Evolutionary conservation across 1,139 yeast species (phyloP).

Genomic region (Hyphopichia burtonii): DNA sequence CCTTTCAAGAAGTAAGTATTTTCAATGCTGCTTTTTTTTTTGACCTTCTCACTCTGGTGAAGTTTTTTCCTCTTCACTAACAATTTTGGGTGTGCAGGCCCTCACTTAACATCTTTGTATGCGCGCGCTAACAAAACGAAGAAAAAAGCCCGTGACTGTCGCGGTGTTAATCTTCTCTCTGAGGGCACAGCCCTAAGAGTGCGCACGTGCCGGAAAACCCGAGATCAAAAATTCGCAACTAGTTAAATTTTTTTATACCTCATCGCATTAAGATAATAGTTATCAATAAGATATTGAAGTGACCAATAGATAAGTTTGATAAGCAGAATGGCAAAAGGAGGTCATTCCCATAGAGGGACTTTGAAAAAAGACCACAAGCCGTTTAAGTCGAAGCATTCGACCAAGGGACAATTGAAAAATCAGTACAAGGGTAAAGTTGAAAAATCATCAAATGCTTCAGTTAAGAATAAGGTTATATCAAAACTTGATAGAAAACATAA

Average conservation of each 20-base stretch:
- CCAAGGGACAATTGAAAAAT: slow-evolving; percentile 85
- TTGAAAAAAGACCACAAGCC: slow-evolving; percentile 83
- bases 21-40: neutral
- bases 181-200: neutral
- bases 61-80: slow-evolving; percentile 1
- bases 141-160: too few relatives aligned
- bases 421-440: slow-evolving; percentile 86
- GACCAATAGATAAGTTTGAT: too few relatives aligned
- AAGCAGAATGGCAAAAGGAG: slow-evolving; percentile 53
- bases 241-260: neutral
- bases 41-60: neutral
- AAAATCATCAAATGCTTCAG: slow-evolving; percentile 30
- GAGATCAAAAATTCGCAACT: neutral
- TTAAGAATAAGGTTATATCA: slow-evolving; percentile 43
- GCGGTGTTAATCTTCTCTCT: too few relatives aligned
- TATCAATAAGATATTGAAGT: too few relatives aligned
- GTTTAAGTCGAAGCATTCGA: slow-evolving; percentile 86
- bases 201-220: neutral
- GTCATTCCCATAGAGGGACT: slow-evolving; percentile 80
- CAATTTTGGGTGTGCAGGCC: neutral
- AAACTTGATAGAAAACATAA: slow-evolving; percentile 78
- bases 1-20: slow-evolving; percentile 1
- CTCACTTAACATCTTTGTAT: too few relatives aligned
- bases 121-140: neutral
- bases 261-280: neutral